Conservation (phyloP, 805 yeast species). For the Myxozyma geophila region DNA sequence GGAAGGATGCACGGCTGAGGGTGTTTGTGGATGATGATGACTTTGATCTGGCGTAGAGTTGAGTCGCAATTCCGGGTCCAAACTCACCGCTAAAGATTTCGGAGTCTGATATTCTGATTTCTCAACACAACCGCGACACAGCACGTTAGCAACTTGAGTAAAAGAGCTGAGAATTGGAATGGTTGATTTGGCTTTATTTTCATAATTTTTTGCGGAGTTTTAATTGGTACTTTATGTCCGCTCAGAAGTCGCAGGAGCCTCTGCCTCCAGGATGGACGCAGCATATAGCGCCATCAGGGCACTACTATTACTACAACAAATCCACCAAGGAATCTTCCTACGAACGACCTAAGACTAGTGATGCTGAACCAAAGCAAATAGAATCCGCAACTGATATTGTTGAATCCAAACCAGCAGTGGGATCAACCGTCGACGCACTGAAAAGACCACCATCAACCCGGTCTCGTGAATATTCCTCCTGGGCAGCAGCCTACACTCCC, state of each 20-base stretch:
- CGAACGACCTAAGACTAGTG: slow-evolving; percentile 42
- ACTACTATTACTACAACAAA: slow-evolving; percentile 49
- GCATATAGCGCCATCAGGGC: slow-evolving; percentile 49
- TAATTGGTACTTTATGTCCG: no score
- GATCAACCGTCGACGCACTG: background rate
- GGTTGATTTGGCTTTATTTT: no score
- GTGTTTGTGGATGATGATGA: slow-evolving; percentile 3
- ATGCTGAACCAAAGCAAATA: background rate
- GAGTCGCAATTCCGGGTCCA: background rate
- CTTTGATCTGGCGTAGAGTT: background rate
- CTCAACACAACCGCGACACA: no score
- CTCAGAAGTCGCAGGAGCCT: background rate
- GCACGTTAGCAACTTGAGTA: no score
- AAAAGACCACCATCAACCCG: background rate
- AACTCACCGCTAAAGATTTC: no score
- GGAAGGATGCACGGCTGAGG: slow-evolving; percentile 11
- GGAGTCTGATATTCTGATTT: background rate
- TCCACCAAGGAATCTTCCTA: slow-evolving; percentile 49
- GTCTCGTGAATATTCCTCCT: slow-evolving; percentile 3
- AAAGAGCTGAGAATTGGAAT: no score
- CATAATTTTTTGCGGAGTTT: no score
- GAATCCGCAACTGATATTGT: background rate
- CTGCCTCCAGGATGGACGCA: slow-evolving; percentile 48
- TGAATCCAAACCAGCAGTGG: background rate
- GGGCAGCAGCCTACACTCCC: slow-evolving; percentile 17